Percentiles rank a stretch among this genome's conserved stretches.
These are phyloP conservation scores for Verticillium tricorpus DNA, from an alignment of 2,329 filamentous ascomycete genomes.

Conservation along the genomic window DNA sequence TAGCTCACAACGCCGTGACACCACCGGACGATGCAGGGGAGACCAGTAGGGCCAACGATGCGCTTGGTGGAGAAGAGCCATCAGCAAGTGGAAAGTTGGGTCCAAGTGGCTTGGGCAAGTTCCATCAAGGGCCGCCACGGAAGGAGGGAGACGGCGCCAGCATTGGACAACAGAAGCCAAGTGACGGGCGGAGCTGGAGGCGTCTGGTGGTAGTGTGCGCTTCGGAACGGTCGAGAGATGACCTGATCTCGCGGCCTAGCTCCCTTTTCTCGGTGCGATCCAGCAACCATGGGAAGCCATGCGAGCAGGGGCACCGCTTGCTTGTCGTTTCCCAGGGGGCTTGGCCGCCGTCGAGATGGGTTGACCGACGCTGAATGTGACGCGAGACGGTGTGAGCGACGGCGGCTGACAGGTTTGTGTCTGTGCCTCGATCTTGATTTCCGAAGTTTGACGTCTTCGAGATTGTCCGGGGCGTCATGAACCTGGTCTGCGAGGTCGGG, in stretches of 20 bases:
- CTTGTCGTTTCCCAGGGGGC: background rate
- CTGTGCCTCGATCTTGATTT: background rate
- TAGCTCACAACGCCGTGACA: background rate
- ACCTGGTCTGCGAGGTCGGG: background rate
- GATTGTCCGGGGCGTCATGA: background rate
- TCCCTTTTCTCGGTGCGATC: background rate
- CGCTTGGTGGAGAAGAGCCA: background rate
- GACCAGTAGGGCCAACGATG: background rate
- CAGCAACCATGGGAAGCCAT: background rate
- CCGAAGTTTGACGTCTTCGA: background rate
- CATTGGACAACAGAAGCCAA: background rate
- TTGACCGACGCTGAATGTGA: background rate
- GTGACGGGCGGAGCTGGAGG: background rate
- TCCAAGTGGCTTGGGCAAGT: background rate
- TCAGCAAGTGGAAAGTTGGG: background rate
- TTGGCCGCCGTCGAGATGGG: background rate
- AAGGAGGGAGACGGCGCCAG: background rate
- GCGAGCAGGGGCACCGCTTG: background rate
- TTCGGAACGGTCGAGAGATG: background rate
- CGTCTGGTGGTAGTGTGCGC: slow-evolving; percentile 2
- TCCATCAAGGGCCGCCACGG: background rate
- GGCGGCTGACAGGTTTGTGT: background rate
- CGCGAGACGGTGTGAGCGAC: background rate
- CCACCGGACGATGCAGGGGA: background rate
- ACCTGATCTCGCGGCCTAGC: slow-evolving; percentile 2